Base-by-base conservation (phyloP, 352 stramenopile genomes). In the Globisporangium nodosum region DNA sequence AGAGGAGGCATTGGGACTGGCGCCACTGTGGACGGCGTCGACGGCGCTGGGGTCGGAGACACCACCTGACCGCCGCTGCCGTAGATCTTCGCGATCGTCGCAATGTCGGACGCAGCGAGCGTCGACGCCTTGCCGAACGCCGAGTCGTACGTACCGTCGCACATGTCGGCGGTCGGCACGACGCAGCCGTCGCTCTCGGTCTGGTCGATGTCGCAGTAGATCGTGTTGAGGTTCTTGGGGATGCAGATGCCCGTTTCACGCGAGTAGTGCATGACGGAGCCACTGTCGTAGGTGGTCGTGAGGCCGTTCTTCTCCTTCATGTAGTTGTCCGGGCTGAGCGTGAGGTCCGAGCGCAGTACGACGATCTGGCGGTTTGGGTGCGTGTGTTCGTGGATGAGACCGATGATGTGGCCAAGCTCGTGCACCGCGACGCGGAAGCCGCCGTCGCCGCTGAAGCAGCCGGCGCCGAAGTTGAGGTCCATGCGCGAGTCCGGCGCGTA, bases 321-420 rank as follows among this genome's bases (percentile, higher is more conserved):
- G 63, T 81, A 81, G 68, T 81, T 81, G 60, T 81, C 71, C 9
- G 69, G 56, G n/a, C 66, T 74, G 37, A 81, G 67, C 18, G 70
- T 81, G 45, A 81, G 60, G 37, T 65, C 58, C 39, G 60, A 60
- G n/a, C 69, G 73, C 24, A 81, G 54, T 40, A 81, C 67, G 20
- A 81, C 65, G 30, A 81, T 67, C 18, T 71, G 58, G n/a, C 73
- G 73, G 37, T 69, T 61, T 33, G 70, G 70, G 54, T 81, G 73
- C 56, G 73, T 78, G 56, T 81, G 73, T 42, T 78, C 72, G 63
- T 78, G 72, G 40, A 76, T 72, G 20, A 81, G 52, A 2, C 72
- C 72, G n/a, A 78, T 53, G 11, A 74, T 31, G 60, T 81, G 70
- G 31, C 70, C 72, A 12, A 81, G 63, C 43, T 81, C 73, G 57